These are phyloP conservation scores for Plasmodium reichenowi DNA, from an alignment of 169 alveolate species.

Conservation along the genomic window DNA sequence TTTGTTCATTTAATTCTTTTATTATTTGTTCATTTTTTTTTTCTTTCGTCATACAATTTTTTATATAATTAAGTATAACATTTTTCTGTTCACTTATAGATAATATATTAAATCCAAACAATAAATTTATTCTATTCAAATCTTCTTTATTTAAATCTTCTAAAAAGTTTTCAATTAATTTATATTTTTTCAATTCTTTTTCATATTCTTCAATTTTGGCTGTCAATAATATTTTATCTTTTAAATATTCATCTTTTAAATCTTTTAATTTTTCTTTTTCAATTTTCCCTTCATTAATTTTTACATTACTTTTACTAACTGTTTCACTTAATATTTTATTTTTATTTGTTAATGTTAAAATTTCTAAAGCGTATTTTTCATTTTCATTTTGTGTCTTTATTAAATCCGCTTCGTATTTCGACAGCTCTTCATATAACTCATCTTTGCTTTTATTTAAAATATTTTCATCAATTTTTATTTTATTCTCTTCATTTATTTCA, in stretches of 20 bases:
- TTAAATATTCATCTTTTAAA: constrained; percentile 68
- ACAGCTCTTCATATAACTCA: constrained; percentile 53
- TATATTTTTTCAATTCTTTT: constrained; percentile 64
- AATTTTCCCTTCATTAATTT: constrained; percentile 39
- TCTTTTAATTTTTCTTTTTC: constrained; percentile 67
- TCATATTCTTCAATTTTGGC: constrained; percentile 73
- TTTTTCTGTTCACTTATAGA: constrained; percentile 56
- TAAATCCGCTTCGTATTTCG: constrained; percentile 36
- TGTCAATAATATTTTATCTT: constrained; percentile 50
- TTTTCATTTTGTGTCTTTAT: constrained; percentile 60
- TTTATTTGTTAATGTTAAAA: constrained; percentile 62
- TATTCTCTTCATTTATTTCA: constrained; percentile 58
- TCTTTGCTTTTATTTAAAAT: constrained; percentile 34
- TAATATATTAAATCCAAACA: constrained; percentile 53
- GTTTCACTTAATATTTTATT: constrained; percentile 67
- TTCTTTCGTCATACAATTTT: constrained; percentile 12
- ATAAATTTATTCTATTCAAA: constrained; percentile 36
- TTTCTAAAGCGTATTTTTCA: constrained; percentile 46
- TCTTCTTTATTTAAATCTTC: constrained; percentile 68
- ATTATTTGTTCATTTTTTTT: constrained; percentile 28
- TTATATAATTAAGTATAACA: constrained; percentile 51
- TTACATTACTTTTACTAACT: constrained; percentile 22
- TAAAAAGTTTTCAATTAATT: constrained; percentile 48
- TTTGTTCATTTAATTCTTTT: constrained; percentile 32
- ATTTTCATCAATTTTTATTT: constrained; percentile 22